Percentiles rank a stretch among this genome's conserved stretches.
phyloP scores from a whole-genome alignment of 768 basidiomycete species.

The Suillus sp. region DNA sequence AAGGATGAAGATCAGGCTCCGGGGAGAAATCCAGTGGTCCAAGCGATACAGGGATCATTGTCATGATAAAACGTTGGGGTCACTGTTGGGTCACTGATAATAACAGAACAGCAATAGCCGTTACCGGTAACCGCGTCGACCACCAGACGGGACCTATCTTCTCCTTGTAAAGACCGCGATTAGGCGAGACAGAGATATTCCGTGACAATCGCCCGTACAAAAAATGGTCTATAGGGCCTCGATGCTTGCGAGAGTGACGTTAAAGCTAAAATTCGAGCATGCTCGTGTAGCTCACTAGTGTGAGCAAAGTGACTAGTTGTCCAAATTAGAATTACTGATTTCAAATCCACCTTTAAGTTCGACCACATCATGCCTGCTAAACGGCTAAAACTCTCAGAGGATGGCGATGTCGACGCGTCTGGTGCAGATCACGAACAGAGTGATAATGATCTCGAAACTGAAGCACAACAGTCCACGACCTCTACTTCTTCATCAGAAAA shows the following conservation, averaged over 20 bases:
- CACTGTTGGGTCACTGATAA: background rate
- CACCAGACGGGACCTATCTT: conserved; percentile 4
- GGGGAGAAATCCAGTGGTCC: conserved; percentile 58
- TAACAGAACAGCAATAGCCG: background rate
- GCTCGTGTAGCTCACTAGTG: background rate
- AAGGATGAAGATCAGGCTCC: conserved; percentile 79
- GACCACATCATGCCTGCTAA: conserved; percentile 51
- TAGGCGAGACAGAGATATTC: background rate
- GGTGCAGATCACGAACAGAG: conserved; percentile 1
- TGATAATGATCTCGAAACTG: conserved; percentile 10
- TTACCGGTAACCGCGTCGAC: background rate
- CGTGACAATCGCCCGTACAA: background rate
- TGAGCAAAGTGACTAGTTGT: conserved; percentile 1
- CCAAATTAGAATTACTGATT: conserved; percentile 2
- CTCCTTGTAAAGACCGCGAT: conserved; percentile 1
- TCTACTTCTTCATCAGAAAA: conserved; percentile 15
- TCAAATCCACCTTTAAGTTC: conserved; percentile 1
- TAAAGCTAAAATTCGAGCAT: conserved; percentile 2
- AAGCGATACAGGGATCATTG: conserved; percentile 37
- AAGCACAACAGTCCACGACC: conserved; percentile 6
- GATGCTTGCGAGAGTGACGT: conserved; percentile 3
- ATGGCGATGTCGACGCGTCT: conserved; percentile 18
- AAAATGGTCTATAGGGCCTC: background rate
- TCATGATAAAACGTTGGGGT: background rate
- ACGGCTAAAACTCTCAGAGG: conserved; percentile 47